A percentile compares a stretch with the other conserved stretches of the same genome.
phyloP scores from a whole-genome alignment of 2,329 filamentous ascomycete species.

The Cercospora beticola region DNA sequence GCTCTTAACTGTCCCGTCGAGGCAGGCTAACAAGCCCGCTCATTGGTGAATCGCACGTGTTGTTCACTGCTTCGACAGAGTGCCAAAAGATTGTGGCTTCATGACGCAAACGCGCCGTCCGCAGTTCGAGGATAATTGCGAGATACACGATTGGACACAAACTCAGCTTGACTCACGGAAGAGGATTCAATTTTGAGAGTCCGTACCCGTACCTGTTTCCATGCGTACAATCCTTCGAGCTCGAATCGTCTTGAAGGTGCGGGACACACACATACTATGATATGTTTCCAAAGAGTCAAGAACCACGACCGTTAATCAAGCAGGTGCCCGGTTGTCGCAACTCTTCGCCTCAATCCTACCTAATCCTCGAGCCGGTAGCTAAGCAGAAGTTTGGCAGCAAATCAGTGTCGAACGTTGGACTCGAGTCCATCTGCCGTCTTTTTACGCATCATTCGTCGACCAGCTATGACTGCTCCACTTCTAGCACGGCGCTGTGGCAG shows the following conservation, averaged over 20 bases:
- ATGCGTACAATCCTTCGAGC: background rate
- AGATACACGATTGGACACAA: background rate
- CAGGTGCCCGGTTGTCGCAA: no score
- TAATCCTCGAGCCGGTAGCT: no score
- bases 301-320: no score
- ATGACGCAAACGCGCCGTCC: background rate
- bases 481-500: no score
- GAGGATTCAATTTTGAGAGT: background rate
- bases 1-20: background rate
- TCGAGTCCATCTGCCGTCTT: no score
- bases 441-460: no score
- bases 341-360: no score
- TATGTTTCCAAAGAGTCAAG: no score
- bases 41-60: background rate
- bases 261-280: no score
- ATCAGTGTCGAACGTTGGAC: no score
- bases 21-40: background rate
- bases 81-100: background rate
- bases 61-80: background rate
- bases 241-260: background rate
- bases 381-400: no score
- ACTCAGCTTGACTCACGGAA: background rate
- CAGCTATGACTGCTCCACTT: no score
- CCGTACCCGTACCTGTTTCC: background rate
- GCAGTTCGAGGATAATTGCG: background rate